A percentile compares a stretch with the other conserved stretches of the same genome.
phyloP scores from a whole-genome alignment of 2,329 filamentous ascomycete genomes.

The Ascochyta lentis region DNA sequence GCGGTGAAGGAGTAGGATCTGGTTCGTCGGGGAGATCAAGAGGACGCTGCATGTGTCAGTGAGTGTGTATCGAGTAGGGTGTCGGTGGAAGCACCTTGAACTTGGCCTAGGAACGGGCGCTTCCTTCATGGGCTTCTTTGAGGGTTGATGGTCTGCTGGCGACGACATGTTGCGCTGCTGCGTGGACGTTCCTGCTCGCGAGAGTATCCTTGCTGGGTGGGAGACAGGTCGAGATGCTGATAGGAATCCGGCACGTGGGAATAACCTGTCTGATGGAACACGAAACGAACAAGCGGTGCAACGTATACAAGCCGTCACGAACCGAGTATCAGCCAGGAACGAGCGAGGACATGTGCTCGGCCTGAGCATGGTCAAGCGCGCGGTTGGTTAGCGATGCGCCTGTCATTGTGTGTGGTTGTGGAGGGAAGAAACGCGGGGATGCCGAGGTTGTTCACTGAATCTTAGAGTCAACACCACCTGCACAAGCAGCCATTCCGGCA shows the following conservation, averaged over 20 bases:
- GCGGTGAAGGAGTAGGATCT: conserved; percentile 86
- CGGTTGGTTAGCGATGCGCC: conserved; percentile 17
- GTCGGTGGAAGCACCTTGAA: conserved; percentile 58
- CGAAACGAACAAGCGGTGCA: background rate
- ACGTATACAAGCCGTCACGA: background rate
- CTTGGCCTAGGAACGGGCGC: conserved; percentile 65
- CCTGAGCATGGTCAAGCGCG: conserved; percentile 37
- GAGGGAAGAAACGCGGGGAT: conserved; percentile 34
- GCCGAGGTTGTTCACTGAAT: conserved; percentile 39
- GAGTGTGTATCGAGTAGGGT: background rate
- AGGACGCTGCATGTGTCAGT: conserved; percentile 66
- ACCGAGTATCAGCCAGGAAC: conserved; percentile 16
- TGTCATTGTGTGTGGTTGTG: conserved; percentile 28
- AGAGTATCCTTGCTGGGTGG: background rate
- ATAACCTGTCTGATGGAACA: background rate
- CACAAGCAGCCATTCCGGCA: conserved; percentile 7
- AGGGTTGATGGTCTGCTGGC: conserved; percentile 39
- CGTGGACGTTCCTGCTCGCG: background rate
- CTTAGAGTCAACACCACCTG: background rate
- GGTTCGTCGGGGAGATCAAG: conserved; percentile 83
- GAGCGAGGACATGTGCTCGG: conserved; percentile 16
- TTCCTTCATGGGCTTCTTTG: conserved; percentile 43
- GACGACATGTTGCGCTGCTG: conserved; percentile 40
- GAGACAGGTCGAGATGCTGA: background rate
- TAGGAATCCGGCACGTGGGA: background rate